Evolutionary conservation across 2,329 filamentous ascomycete species (phyloP), one percentile per base, ranked within the genome.

Genomic region (Sclerotinia subarctica): DNA sequence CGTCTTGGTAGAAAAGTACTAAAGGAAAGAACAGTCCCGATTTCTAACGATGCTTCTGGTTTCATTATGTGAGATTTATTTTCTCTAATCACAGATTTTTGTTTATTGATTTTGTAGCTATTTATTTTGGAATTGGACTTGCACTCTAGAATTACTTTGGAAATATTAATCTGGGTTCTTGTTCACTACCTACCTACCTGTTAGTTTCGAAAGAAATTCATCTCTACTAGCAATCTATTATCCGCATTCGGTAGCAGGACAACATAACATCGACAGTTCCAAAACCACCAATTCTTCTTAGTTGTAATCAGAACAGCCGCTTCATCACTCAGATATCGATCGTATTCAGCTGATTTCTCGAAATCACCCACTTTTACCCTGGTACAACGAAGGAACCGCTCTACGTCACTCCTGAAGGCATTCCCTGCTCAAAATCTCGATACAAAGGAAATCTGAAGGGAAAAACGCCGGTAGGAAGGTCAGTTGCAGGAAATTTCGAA

Each of bases 21-120:
- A 66, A 66, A 66, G 64, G 64, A 51, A 66, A 66, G 49, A 35
- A 58, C 19, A 49, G 44, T 47, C 64, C 64, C 52, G 24, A 56
- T 57, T 57, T 56, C 49, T 35, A 24, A 32, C 44, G 29, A 44
- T 19, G 6, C 15, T 26, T 19, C 29, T 26, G 29, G 21, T 42
- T 51, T 24, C 62, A 44, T 15, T 29, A 38, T 52, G 44, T 21
- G 32, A 44, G 54, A 51, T 44, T 64, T 3, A 38, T 44, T 21
- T 59, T 64, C 26, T 57, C 49, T 35, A 29, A 42, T 56, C 51
- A 35, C 32, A 56, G 24, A n/a, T 32, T 17, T 10, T 54, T 64
- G n/a, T 52, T 38, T 53, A 51, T n/a, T 42, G 52, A 5, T 38
- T 15, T 51, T 24, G 13, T 32, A 53, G 46, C 6, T 8, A 13